phyloP scores from a whole-genome alignment of 2,329 filamentous ascomycete genomes.

The Paraphoma chrysanthemicola region DNA sequence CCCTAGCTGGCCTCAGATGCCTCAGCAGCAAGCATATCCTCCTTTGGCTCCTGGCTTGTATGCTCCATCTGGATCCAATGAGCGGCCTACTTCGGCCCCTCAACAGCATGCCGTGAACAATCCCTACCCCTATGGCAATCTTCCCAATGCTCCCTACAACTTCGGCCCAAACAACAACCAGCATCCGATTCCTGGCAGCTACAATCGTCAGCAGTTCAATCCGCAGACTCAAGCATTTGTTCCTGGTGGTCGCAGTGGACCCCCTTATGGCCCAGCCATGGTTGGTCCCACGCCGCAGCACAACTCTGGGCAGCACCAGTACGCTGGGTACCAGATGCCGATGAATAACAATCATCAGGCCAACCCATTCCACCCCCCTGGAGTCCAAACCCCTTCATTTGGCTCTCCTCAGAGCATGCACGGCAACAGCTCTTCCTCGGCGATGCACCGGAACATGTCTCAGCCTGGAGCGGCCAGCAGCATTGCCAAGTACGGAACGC shows the following conservation, averaged over 20 bases:
- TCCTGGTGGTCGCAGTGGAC: slow-evolving; percentile 66
- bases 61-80: slow-evolving; percentile 30
- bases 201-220: slow-evolving; percentile 86
- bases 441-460: slow-evolving; percentile 34
- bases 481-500: slow-evolving; percentile 64
- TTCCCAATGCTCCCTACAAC: slow-evolving; percentile 68
- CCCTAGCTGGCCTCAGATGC: slow-evolving; percentile 41
- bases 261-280: no score
- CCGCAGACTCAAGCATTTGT: slow-evolving; percentile 94
- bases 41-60: slow-evolving; percentile 36
- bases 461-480: slow-evolving; percentile 46
- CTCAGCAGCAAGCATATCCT: slow-evolving; percentile 37
- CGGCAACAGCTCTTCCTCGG: slow-evolving; percentile 19
- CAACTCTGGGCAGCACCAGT: no score
- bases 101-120: slow-evolving; percentile 48
- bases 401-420: slow-evolving; percentile 38
- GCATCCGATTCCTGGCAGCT: slow-evolving; percentile 85
- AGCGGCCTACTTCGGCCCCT: slow-evolving; percentile 46
- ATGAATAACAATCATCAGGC: no score
- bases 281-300: no score
- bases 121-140: slow-evolving; percentile 77
- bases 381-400: slow-evolving; percentile 37
- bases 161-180: slow-evolving; percentile 73
- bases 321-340: no score
- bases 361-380: no score